Conservation (phyloP, 2,329 filamentous ascomycete species). For the Aspergillus novofumigatus region DNA sequence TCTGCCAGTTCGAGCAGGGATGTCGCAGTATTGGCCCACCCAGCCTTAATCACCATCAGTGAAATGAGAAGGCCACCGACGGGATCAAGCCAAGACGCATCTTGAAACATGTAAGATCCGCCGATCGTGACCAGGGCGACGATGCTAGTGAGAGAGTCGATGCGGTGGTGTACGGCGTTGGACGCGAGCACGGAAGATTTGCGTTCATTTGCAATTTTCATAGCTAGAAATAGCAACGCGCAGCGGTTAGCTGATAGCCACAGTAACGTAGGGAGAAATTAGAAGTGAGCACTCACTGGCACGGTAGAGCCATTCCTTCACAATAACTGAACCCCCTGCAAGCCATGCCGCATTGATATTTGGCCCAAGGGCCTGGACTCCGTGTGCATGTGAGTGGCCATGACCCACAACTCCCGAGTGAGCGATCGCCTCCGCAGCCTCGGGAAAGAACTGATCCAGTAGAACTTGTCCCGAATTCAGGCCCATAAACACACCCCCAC, state of each 20-base stretch:
- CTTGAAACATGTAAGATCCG: slow-evolving; percentile 78
- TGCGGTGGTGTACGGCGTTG: slow-evolving; percentile 92
- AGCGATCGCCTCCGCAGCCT: slow-evolving; percentile 51
- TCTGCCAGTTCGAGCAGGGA: slow-evolving; percentile 89
- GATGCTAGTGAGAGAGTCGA: slow-evolving; percentile 92
- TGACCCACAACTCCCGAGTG: slow-evolving; percentile 46
- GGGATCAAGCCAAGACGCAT: slow-evolving; percentile 89
- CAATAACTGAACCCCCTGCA: slow-evolving; percentile 77
- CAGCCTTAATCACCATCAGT: slow-evolving; percentile 86
- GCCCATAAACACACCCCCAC: slow-evolving; percentile 89
- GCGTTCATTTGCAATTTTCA: slow-evolving; percentile 91
- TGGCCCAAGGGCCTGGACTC: slow-evolving; percentile 56
- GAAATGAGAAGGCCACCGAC: slow-evolving; percentile 91
- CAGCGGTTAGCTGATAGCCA: background rate
- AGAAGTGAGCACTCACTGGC: slow-evolving; percentile 67
- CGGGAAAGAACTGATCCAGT: slow-evolving; percentile 68
- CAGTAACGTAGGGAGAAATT: too few species aligned
- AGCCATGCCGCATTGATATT: slow-evolving; percentile 95
- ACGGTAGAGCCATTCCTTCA: slow-evolving; percentile 97
- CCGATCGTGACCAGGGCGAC: slow-evolving; percentile 87
- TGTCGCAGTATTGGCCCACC: slow-evolving; percentile 76
- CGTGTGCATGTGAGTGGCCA: slow-evolving; percentile 56
- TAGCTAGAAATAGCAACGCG: slow-evolving; percentile 53
- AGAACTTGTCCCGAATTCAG: slow-evolving; percentile 68
- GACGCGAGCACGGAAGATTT: slow-evolving; percentile 94